These are phyloP conservation scores for Cladosporium sp. DNA, from an alignment of 2,329 filamentous ascomycete genomes.

Conservation along the genomic window DNA sequence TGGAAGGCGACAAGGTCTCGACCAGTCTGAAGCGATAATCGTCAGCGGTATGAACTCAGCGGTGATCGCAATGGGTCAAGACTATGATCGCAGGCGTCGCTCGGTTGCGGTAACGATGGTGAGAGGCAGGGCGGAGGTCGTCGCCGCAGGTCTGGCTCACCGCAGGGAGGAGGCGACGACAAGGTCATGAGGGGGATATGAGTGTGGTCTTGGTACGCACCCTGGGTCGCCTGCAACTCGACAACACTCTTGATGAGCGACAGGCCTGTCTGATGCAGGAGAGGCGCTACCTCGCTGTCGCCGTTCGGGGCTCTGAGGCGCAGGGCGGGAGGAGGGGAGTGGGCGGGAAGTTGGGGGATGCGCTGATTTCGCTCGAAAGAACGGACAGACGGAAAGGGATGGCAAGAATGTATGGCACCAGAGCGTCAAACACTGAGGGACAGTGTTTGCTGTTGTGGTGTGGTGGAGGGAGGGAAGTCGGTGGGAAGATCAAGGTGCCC, in stretches of 20 bases:
- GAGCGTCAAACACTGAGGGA: background rate
- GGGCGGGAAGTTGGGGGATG: background rate
- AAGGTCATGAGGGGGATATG: constrained; percentile 2
- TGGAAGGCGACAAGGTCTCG: background rate
- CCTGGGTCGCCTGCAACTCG: constrained; percentile 19
- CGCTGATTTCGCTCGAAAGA: constrained; percentile 7
- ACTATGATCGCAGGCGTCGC: background rate
- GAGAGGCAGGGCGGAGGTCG: background rate
- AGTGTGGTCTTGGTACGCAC: constrained; percentile 19
- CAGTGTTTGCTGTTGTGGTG: constrained; percentile 7
- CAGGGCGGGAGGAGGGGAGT: constrained; percentile 5
- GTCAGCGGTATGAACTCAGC: constrained; percentile 1
- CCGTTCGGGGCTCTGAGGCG: constrained; percentile 5
- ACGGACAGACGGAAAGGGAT: background rate
- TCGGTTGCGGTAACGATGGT: background rate
- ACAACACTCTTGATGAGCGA: constrained; percentile 20
- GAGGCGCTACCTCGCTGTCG: constrained; percentile 23
- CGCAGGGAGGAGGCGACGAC: constrained; percentile 16
- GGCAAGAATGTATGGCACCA: constrained; percentile 8
- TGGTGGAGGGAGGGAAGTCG: constrained; percentile 9
- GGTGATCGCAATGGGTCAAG: constrained; percentile 1
- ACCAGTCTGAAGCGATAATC: background rate
- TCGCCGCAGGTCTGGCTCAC: constrained; percentile 8
- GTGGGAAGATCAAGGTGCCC: constrained; percentile 12
- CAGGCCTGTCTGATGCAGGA: constrained; percentile 20